Percentiles rank a stretch among this genome's conserved stretches.
These are phyloP conservation scores for Geotrichum phurueaensis DNA, from an alignment of 1,139 yeast genomes.

Conservation along the genomic window DNA sequence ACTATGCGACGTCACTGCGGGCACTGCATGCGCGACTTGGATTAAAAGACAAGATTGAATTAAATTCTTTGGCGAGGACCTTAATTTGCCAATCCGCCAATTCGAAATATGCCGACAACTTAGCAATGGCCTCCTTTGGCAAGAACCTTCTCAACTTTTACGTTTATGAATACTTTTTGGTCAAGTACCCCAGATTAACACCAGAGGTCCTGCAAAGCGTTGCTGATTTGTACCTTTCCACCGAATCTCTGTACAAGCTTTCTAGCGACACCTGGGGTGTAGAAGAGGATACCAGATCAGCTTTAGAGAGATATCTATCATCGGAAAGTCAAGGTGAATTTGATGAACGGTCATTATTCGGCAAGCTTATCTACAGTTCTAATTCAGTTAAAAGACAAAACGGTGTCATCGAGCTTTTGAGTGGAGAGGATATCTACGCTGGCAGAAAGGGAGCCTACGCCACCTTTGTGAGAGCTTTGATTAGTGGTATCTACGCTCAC, in stretches of 20 bases:
- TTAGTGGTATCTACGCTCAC: slow-evolving; percentile 41
- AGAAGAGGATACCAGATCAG: slow-evolving; percentile 60
- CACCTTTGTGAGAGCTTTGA: slow-evolving; percentile 47
- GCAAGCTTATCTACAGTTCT: slow-evolving; percentile 32
- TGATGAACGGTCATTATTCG: slow-evolving; percentile 24
- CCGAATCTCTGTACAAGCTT: slow-evolving; percentile 53
- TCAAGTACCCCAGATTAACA: slow-evolving; percentile 86
- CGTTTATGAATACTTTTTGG: slow-evolving; percentile 64
- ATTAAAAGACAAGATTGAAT: slow-evolving; percentile 41
- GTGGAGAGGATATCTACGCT: slow-evolving; percentile 33
- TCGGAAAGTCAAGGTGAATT: slow-evolving; percentile 37
- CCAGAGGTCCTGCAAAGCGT: slow-evolving; percentile 68
- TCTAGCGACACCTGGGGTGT: slow-evolving; percentile 77
- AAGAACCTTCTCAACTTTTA: slow-evolving; percentile 69
- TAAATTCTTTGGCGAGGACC: slow-evolving; percentile 73
- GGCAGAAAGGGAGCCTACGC: slow-evolving; percentile 41
- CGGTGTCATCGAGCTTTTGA: slow-evolving; percentile 39
- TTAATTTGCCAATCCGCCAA: slow-evolving; percentile 50
- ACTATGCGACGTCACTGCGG: slow-evolving; percentile 44
- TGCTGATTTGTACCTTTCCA: slow-evolving; percentile 65
- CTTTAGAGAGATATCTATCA: slow-evolving; percentile 62
- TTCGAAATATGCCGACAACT: slow-evolving; percentile 57
- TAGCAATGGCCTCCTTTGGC: slow-evolving; percentile 78
- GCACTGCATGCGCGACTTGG: slow-evolving; percentile 77
- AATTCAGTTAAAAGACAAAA: slow-evolving; percentile 33